A percentile compares a stretch with the other conserved stretches of the same genome.
Evolutionary conservation across 164 flowering plant species (phyloP).

Genomic region (Paratinospora sagittata): DNA sequence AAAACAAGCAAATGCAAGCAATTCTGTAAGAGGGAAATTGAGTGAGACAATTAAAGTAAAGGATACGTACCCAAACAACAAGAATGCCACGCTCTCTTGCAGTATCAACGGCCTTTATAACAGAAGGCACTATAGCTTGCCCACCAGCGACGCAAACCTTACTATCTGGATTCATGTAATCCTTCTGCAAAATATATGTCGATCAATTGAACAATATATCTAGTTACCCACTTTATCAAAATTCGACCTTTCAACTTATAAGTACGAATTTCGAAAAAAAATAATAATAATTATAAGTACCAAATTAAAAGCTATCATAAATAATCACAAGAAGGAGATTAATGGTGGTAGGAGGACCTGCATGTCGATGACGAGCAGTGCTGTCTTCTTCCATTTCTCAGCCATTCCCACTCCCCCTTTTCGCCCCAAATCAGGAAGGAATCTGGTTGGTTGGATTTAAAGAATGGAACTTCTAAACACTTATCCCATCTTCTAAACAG

Average conservation of each 20-base stretch:
- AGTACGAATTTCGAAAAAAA: too few relatives aligned
- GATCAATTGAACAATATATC: too few relatives aligned
- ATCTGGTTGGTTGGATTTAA: too few relatives aligned
- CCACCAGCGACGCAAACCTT: slow-evolving; percentile 50
- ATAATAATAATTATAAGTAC: slow-evolving; percentile 1
- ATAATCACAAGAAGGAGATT: neutral
- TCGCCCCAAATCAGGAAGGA: too few relatives aligned
- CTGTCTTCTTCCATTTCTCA: slow-evolving; percentile 51
- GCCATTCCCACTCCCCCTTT: neutral
- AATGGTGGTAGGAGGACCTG: slow-evolving; percentile 37
- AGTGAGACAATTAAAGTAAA: too few relatives aligned
- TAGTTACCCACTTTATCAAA: too few relatives aligned
- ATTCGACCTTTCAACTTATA: too few relatives aligned
- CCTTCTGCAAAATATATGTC: too few relatives aligned
- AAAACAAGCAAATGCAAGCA: too few relatives aligned
- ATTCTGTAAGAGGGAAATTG: too few relatives aligned
- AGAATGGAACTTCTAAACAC: too few relatives aligned
- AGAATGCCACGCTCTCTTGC: slow-evolving; percentile 61
- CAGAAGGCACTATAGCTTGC: slow-evolving; percentile 62
- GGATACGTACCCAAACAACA: slow-evolving; percentile 70
- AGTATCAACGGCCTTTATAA: slow-evolving; percentile 54
- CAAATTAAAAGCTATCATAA: neutral
- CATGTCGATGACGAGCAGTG: slow-evolving; percentile 84
- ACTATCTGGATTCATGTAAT: slow-evolving; percentile 52
- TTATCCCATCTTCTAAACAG: too few relatives aligned